These are phyloP conservation scores for Psidium guajava DNA, from an alignment of 345 rosid species.

Conservation along the genomic window DNA sequence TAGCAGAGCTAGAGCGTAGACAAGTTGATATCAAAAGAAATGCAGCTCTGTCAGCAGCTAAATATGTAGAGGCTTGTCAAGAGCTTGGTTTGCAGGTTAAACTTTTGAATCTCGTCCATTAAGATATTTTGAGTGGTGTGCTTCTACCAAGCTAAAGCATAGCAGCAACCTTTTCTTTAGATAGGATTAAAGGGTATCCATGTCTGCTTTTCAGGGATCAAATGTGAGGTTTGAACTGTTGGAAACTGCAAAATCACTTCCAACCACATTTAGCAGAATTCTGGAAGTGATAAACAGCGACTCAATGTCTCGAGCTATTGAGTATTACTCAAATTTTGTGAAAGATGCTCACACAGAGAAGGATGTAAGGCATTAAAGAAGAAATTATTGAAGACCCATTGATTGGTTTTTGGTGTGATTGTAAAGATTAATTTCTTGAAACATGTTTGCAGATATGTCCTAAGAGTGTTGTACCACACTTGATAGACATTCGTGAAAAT, in stretches of 20 bases:
- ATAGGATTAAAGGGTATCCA: not conserved
- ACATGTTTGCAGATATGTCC: slow-evolving; percentile 45
- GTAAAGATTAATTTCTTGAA: not conserved
- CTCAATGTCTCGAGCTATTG: slow-evolving; percentile 55
- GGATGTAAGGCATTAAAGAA: slow-evolving; percentile 44
- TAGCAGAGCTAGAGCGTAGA: slow-evolving; percentile 85
- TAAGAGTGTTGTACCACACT: slow-evolving; percentile 34
- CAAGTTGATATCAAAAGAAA: slow-evolving; percentile 87
- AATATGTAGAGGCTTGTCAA: slow-evolving; percentile 84
- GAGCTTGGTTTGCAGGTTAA: slow-evolving; percentile 93
- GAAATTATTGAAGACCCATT: not conserved
- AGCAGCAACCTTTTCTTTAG: not conserved
- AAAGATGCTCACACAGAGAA: slow-evolving; percentile 77
- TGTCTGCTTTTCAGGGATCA: slow-evolving; percentile 44
- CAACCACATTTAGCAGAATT: slow-evolving; percentile 60
- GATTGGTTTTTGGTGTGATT: not conserved
- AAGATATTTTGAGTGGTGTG: not conserved
- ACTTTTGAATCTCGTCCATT: not conserved
- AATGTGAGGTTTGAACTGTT: slow-evolving; percentile 86
- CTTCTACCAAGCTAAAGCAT: not conserved
- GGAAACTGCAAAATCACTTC: slow-evolving; percentile 86
- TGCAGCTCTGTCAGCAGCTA: slow-evolving; percentile 69
- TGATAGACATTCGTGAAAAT: slow-evolving; percentile 63
- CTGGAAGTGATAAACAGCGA: slow-evolving; percentile 69
- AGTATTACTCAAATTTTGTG: slow-evolving; percentile 74